A percentile compares a stretch with the other conserved stretches of the same genome.
These are phyloP conservation scores for Pythium utonaiense DNA, from an alignment of 352 stramenopile species.

Conservation along the genomic window DNA sequence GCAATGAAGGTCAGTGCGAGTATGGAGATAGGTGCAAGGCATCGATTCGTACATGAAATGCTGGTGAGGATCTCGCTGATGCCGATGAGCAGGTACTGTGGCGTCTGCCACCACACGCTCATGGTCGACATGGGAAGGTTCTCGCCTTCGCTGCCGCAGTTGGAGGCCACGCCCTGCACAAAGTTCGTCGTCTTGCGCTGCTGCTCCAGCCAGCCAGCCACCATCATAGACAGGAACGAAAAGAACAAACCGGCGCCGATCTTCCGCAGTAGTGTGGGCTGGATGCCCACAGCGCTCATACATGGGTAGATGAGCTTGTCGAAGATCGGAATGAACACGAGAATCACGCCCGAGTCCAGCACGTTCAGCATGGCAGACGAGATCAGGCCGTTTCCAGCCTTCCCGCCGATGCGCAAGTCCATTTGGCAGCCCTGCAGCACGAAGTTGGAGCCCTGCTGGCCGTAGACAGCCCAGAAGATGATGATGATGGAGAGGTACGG, in stretches of 20 bases:
- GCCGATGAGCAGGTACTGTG: slow-evolving; percentile 89
- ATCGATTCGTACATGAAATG: slow-evolving; percentile 70
- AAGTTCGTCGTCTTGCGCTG: slow-evolving; percentile 48
- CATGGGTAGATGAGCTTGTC: slow-evolving; percentile 80
- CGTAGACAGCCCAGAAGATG: slow-evolving; percentile 84
- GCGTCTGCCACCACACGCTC: slow-evolving; percentile 89
- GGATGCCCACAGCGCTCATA: slow-evolving; percentile 56
- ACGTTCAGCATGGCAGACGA: slow-evolving; percentile 87
- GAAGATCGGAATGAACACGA: slow-evolving; percentile 89
- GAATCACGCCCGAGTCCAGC: slow-evolving; percentile 87
- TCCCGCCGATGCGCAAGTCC: slow-evolving; percentile 40
- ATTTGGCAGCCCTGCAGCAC: slow-evolving; percentile 75
- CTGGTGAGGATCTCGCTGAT: slow-evolving; percentile 88
- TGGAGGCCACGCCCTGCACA: slow-evolving; percentile 51
- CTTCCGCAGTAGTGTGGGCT: slow-evolving; percentile 82
- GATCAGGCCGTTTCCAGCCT: slow-evolving; percentile 60
- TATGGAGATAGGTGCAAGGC: background rate
- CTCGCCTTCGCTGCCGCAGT: slow-evolving; percentile 58
- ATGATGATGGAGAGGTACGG: slow-evolving; percentile 81
- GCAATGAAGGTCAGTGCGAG: background rate
- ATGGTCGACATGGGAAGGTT: slow-evolving; percentile 75
- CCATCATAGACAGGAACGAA: slow-evolving; percentile 72
- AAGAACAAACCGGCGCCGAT: slow-evolving; percentile 85
- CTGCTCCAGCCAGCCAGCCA: slow-evolving; percentile 65
- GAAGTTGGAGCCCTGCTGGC: slow-evolving; percentile 80